Percentiles rank a stretch among this genome's conserved stretches.
Conservation (phyloP, 2,329 filamentous ascomycete species). For the Fusarium xyrophilum region DNA sequence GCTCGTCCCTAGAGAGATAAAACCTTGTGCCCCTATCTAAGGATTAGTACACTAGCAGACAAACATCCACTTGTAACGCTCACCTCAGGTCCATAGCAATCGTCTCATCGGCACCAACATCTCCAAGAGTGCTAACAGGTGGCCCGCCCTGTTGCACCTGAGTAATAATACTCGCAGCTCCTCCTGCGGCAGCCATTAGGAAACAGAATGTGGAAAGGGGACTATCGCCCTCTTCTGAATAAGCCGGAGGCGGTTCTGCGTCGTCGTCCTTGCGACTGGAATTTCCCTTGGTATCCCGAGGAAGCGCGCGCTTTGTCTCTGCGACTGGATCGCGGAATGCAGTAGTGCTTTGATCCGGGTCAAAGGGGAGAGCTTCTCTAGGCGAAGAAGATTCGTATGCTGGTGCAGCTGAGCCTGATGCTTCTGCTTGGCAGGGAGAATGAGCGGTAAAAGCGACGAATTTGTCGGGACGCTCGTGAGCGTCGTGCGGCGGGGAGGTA, state of each 20-base stretch:
- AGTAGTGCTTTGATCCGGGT: constrained; percentile 46
- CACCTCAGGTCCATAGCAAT: constrained; percentile 95
- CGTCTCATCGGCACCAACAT: constrained; percentile 89
- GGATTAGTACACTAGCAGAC: constrained; percentile 35
- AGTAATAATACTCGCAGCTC: constrained; percentile 97
- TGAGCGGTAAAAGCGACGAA: constrained; percentile 42
- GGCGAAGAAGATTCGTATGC: constrained; percentile 57
- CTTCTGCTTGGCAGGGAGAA: constrained; percentile 39
- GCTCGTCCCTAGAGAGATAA: constrained; percentile 90
- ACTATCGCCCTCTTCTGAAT: constrained; percentile 93
- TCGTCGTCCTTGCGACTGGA: constrained; percentile 80
- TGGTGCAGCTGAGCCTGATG: constrained; percentile 56
- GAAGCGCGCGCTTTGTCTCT: constrained; percentile 85
- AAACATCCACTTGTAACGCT: constrained; percentile 33
- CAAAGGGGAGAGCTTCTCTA: constrained; percentile 48
- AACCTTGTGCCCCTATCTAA: constrained; percentile 82
- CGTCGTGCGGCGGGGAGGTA: constrained; percentile 48
- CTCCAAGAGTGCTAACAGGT: constrained; percentile 86
- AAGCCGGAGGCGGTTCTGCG: constrained; percentile 92
- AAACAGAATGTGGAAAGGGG: constrained; percentile 92
- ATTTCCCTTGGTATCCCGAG: constrained; percentile 80
- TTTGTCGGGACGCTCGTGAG: constrained; percentile 47
- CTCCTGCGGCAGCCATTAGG: constrained; percentile 97
- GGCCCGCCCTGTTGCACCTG: constrained; percentile 95
- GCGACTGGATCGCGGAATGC: constrained; percentile 61